Conservation (phyloP, 164 flowering plant species). For the Tetracentron sinense region DNA sequence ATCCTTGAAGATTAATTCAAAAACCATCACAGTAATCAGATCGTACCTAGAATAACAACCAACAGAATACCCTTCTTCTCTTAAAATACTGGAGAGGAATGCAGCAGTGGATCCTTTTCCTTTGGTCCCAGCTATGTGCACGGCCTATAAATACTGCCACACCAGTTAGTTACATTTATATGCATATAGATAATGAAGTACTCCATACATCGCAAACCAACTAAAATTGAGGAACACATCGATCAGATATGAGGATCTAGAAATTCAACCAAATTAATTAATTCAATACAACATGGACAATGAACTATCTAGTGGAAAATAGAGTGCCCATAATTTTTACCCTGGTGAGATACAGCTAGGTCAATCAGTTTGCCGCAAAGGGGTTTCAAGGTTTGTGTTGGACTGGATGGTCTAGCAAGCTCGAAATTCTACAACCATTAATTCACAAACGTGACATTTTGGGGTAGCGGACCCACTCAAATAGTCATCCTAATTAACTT, state of each 20-base stretch:
- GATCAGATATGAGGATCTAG: background rate
- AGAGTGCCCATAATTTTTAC: background rate
- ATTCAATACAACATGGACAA: background rate
- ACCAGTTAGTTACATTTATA: slow-evolving; percentile 4
- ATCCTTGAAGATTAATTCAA: background rate
- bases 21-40: background rate
- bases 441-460: background rate
- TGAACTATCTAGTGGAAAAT: background rate
- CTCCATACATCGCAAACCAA: background rate
- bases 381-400: background rate
- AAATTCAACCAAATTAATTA: background rate
- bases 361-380: background rate
- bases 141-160: slow-evolving; percentile 40
- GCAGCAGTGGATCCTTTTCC: slow-evolving; percentile 99
- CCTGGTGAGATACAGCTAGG: background rate
- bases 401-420: background rate
- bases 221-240: too few species aligned
- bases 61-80: slow-evolving; percentile 79
- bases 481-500: too few species aligned
- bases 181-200: background rate
- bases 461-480: too few species aligned
- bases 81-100: slow-evolving; percentile 73
- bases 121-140: slow-evolving; percentile 97
- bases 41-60: slow-evolving; percentile 90
- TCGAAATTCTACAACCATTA: background rate